Percentiles rank a stretch among this genome's conserved stretches.
These are phyloP conservation scores for Exophiala sp. DNA, from an alignment of 2,329 filamentous ascomycete species.

Conservation along the genomic window DNA sequence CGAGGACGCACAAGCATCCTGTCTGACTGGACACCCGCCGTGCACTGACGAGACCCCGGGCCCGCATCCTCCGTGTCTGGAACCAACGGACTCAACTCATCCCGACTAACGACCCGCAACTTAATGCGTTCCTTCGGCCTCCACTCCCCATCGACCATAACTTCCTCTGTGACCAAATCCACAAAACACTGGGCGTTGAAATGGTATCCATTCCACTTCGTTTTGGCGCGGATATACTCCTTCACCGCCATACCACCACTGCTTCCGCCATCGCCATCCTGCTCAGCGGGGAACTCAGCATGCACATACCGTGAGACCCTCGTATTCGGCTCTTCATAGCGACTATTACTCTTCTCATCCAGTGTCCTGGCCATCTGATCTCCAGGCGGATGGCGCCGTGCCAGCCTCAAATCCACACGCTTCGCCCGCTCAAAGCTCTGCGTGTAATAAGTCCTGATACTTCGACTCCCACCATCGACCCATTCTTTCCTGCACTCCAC, in stretches of 20 bases:
- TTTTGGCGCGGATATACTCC: slow-evolving; percentile 44
- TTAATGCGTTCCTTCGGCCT: slow-evolving; percentile 39
- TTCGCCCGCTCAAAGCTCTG: slow-evolving; percentile 36
- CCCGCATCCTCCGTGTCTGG: slow-evolving; percentile 19
- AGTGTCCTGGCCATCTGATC: slow-evolving; percentile 22
- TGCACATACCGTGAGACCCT: slow-evolving; percentile 40
- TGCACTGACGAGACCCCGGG: too few relatives aligned
- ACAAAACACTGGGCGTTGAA: slow-evolving; percentile 40
- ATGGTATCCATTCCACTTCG: slow-evolving; percentile 43
- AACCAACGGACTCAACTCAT: slow-evolving; percentile 39
- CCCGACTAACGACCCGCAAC: slow-evolving; percentile 41
- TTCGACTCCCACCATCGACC: slow-evolving; percentile 54
- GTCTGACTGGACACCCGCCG: too few relatives aligned
- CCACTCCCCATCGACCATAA: slow-evolving; percentile 27
- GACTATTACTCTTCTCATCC: slow-evolving; percentile 18
- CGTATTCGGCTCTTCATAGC: slow-evolving; percentile 36
- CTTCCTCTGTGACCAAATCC: slow-evolving; percentile 43
- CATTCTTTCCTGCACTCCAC: slow-evolving; percentile 69
- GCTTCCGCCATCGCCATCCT: neutral
- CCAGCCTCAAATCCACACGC: slow-evolving; percentile 22
- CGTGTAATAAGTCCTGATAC: slow-evolving; percentile 64
- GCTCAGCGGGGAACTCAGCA: slow-evolving; percentile 35
- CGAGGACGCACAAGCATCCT: slow-evolving; percentile 30
- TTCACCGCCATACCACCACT: slow-evolving; percentile 28
- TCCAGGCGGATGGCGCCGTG: slow-evolving; percentile 8